These are phyloP conservation scores for Gaultheria prostrata DNA, from an alignment of 148 eudicot species.

Conservation along the genomic window DNA sequence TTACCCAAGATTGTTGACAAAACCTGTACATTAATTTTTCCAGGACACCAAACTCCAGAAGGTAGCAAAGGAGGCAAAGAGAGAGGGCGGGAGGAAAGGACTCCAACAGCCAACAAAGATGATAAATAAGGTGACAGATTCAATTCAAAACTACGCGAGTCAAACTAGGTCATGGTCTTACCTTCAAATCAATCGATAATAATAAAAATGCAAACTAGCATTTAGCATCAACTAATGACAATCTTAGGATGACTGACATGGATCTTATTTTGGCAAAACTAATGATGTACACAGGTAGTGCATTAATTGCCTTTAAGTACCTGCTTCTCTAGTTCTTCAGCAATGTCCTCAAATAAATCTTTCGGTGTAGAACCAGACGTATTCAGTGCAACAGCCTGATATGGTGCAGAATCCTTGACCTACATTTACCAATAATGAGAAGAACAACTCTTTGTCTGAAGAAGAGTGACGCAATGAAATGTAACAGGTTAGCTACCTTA, in stretches of 20 bases:
- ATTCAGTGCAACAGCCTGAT: slow-evolving; percentile 81
- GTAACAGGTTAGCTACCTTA: slow-evolving; percentile 42
- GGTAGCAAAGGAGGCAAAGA: neutral
- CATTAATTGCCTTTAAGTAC: slow-evolving; percentile 28
- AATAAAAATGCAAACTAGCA: neutral
- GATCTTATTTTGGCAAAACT: neutral
- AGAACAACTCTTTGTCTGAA: neutral
- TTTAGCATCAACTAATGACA: neutral
- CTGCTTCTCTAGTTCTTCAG: slow-evolving; percentile 85
- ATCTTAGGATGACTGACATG: slow-evolving; percentile 1
- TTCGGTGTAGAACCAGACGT: slow-evolving; percentile 88
- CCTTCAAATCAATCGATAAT: no score
- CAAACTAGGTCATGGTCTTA: neutral
- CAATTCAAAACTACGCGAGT: neutral
- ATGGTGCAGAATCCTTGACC: slow-evolving; percentile 76
- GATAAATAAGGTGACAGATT: neutral
- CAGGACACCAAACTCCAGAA: neutral
- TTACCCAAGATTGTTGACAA: neutral
- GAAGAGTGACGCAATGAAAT: neutral
- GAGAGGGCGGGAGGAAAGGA: neutral
- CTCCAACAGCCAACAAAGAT: neutral
- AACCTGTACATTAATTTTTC: neutral
- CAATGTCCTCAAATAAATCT: slow-evolving; percentile 83
- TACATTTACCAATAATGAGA: slow-evolving; percentile 24
- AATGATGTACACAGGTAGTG: neutral